phyloP scores from a whole-genome alignment of 2,329 filamentous ascomycete genomes.

The Pseudogymnoascus sp. region DNA sequence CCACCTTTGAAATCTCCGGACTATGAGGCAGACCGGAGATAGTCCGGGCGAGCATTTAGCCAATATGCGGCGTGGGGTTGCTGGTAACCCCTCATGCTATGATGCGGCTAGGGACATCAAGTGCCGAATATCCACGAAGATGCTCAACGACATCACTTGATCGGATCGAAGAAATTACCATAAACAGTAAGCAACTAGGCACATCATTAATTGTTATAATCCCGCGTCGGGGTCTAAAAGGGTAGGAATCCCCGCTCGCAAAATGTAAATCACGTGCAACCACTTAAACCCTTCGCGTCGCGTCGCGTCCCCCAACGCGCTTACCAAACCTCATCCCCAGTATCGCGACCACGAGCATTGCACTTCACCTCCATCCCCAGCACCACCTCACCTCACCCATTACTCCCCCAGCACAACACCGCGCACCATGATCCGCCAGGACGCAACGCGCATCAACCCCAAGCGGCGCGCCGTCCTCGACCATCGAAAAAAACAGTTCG shows the following conservation, averaged over 20 bases:
- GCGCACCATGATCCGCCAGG: constrained; percentile 25
- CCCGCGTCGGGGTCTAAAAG: not conserved
- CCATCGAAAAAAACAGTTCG: constrained; percentile 80
- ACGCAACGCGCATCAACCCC: constrained; percentile 29
- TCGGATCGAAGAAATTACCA: not conserved
- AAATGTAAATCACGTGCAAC: not conserved
- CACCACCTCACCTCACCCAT: not conserved
- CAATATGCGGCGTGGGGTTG: constrained; percentile 3
- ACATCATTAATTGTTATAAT: not conserved
- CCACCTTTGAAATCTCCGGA: not conserved
- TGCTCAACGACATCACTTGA: not conserved
- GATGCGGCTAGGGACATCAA: not conserved
- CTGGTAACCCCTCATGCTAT: not conserved
- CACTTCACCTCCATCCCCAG: not conserved
- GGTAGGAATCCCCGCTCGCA: not conserved
- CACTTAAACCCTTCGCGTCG: constrained; percentile 4
- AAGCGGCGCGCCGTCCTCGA: constrained; percentile 74
- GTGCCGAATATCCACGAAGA: not conserved
- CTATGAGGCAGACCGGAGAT: not conserved
- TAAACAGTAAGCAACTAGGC: not conserved
- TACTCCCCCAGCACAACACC: not conserved
- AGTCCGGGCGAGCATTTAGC: not conserved
- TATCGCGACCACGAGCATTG: not conserved
- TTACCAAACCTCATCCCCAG: not conserved
- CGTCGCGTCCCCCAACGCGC: constrained; percentile 1